Base-by-base conservation (phyloP, 345 rosid species). In the Populus pruinosa region DNA sequence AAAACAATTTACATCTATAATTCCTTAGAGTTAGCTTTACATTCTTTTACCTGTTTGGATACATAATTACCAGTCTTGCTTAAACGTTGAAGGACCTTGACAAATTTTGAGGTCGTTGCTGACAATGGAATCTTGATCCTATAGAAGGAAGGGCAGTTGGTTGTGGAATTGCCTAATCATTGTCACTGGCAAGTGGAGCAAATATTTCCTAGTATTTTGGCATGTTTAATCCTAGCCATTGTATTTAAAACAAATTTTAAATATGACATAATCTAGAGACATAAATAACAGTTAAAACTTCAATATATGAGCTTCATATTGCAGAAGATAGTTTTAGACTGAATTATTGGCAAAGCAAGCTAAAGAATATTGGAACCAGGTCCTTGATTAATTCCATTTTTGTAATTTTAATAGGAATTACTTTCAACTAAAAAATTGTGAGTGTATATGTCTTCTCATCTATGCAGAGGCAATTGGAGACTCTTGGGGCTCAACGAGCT, bases 401-500 rank as follows among this genome's bases (percentile, higher is more conserved):
- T 66, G 13, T 66, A 31, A 8, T 67, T 67, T 47, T 64, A 29
- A 67, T 49, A 67, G 36, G 43, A 49, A 8, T 21, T 43, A 5
- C 67, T 66, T 53, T 29, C 6, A 55, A n/a, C 18, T 10, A 43
- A 13, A 39, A 41, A 1, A 49, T 18, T 18, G 14, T 18, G 14
- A 68, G 44, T 36, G 38, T 73, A 62, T 73, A 55, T 81, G 79
- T 69, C 50, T 69, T 29, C 74, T 73, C n/a, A n/a, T 78, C 71
- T 77, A 64, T 79, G 79, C 92, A 96, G 97, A 91, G 98, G 86
- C 98, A 93, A 82, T 81, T 96, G 91, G 99, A 96, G 89, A 89
- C 86, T 78, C 91, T 96, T 70, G 99, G 99, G 82, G 93, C 98
- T 78, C 98, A 93, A 78, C 88, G 98, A 65, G 99, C 99, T 16